Percentiles rank a stretch among this genome's conserved stretches.
These are phyloP conservation scores for Daldinia grandis DNA, from an alignment of 495 filamentous ascomycete genomes.

Conservation along the genomic window DNA sequence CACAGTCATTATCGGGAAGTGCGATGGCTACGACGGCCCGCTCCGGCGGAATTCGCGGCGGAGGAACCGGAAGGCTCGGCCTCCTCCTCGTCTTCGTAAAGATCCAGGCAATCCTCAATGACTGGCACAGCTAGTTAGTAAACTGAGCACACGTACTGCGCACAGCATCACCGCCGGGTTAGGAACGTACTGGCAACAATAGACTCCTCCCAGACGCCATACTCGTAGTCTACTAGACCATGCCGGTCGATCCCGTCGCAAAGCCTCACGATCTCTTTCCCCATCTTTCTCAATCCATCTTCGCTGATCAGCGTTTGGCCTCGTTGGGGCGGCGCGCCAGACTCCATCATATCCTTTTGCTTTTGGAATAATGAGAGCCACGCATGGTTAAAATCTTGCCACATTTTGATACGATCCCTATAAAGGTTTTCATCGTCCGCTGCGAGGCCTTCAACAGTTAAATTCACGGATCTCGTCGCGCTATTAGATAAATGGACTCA, in stretches of 20 bases:
- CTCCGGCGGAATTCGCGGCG: conserved; percentile 29
- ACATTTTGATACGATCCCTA: conserved; percentile 77
- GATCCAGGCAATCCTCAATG: conserved; percentile 71
- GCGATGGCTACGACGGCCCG: conserved; percentile 23
- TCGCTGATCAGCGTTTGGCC: conserved; percentile 71
- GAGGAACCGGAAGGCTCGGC: conserved; percentile 36
- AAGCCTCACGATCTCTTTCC: conserved; percentile 77
- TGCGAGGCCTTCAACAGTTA: conserved; percentile 51
- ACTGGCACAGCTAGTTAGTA: conserved; percentile 55
- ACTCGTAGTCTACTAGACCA: conserved; percentile 95
- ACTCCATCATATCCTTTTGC: conserved; percentile 80
- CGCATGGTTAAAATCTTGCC: conserved; percentile 94
- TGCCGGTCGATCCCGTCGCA: conserved; percentile 88
- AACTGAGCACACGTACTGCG: conserved; percentile 1
- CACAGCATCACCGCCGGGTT: background rate
- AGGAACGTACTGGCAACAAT: conserved; percentile 78
- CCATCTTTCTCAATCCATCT: conserved; percentile 79
- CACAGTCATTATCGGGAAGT: conserved; percentile 30
- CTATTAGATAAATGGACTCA: conserved; percentile 57
- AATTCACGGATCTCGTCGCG: conserved; percentile 28
- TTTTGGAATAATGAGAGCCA: conserved; percentile 89
- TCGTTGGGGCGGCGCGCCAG: conserved; percentile 65
- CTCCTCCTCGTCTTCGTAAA: conserved; percentile 56
- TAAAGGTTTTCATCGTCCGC: conserved; percentile 77
- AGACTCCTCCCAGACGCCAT: conserved; percentile 94